Base-by-base conservation (phyloP, 805 yeast genomes). In the Starmerella gropengiesseri region DNA sequence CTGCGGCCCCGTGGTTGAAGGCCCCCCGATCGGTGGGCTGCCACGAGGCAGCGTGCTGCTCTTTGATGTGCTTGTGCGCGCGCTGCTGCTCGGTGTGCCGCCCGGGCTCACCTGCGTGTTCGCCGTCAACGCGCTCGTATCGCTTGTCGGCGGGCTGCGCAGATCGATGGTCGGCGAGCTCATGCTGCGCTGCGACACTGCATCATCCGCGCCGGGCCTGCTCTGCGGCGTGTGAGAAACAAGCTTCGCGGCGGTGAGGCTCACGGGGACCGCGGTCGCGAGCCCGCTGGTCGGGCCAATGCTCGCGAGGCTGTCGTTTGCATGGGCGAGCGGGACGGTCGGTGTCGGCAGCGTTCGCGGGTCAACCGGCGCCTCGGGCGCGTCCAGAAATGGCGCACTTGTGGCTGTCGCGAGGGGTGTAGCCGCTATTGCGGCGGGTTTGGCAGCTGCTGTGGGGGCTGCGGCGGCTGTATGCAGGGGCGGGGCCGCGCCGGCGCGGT, bases 141-240 rank as follows among this genome's bases (percentile, higher is more conserved):
- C n/a, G 17, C 25, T n/a, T 5, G 22, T 20, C 17, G 4, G 29
- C 37, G 37, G 37, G 29, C 29, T 23, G 21, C 29, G 28, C 21
- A 33, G 29, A 28, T 33, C 23, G 20, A 33, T 29, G 14, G 16
- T 22, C 21, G 37, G 37, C n/a, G 37, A 33, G 37, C 37, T 33
- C 37, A 33, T 33, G 21, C 37, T 33, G 37, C 37, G 37, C 28
- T 33, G 37, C 27, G 37, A 14, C 29, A 22, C 37, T n/a, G 9
- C 17, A 5, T n/a, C n/a, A n/a, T n/a, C n/a, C n/a, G n/a, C n/a
- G n/a, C n/a, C n/a, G n/a, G n/a, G n/a, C n/a, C n/a, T n/a, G n/a
- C 36, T 26, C 36, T 33, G 37, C 28, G 29, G 37, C 19, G 37
- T 33, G 31, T 25, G 22, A 7, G 31, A 23, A 12, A 35, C 39